phyloP scores from a whole-genome alignment of 805 yeast genomes.

The Sungouiella blattae region DNA sequence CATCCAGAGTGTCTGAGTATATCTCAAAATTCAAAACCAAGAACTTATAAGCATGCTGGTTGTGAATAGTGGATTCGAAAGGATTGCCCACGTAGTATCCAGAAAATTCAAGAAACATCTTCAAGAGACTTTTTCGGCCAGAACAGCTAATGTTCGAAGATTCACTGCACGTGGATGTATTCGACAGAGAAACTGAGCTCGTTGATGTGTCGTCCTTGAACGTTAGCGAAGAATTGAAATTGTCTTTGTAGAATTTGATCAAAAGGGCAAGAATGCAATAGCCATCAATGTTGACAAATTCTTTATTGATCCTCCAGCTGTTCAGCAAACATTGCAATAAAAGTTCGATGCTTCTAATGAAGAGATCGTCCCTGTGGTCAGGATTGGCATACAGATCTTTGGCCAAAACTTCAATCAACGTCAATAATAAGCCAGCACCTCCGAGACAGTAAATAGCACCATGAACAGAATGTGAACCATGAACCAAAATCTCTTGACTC shows the following conservation, averaged over 20 bases:
- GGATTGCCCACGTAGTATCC: not conserved
- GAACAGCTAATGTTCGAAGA: not conserved
- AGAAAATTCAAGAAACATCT: not conserved
- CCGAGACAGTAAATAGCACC: constrained; percentile 45
- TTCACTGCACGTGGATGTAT: not conserved
- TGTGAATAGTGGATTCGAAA: constrained; percentile 49
- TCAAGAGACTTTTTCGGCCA: not conserved
- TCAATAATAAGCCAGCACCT: constrained; percentile 46
- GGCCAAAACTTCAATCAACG: constrained; percentile 43
- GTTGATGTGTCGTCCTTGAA: not conserved
- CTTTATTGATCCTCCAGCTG: constrained; percentile 51
- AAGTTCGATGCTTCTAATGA: constrained; percentile 34
- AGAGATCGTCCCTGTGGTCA: constrained; percentile 16
- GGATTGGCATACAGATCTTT: constrained; percentile 21
- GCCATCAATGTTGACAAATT: constrained; percentile 59
- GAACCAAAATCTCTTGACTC: constrained; percentile 13
- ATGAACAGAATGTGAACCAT: constrained; percentile 24
- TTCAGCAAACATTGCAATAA: constrained; percentile 43
- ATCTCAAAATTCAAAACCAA: constrained; percentile 55
- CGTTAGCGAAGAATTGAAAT: constrained; percentile 13
- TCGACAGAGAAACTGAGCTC: not conserved
- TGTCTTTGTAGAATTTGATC: constrained; percentile 43
- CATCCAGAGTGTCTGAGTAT: constrained; percentile 53
- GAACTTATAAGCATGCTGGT: constrained; percentile 53
- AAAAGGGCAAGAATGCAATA: constrained; percentile 56